Evolutionary conservation across 441 rosid species (phyloP), one percentile per base, ranked within the genome.

Genomic region (Erysimum pusillum): DNA sequence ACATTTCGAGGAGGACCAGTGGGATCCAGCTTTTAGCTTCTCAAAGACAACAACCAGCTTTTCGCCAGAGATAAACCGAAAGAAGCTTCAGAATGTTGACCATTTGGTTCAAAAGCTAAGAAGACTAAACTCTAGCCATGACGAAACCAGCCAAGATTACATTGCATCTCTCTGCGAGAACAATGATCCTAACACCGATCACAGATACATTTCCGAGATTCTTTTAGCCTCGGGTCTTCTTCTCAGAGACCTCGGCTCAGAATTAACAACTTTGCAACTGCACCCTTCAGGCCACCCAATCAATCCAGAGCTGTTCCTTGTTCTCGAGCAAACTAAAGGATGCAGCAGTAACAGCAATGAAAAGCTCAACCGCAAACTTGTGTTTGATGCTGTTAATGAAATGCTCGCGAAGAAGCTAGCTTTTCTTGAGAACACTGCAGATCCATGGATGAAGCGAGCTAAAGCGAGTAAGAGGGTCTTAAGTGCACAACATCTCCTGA

Each of bases 151-250:
- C 76, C 90, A 89, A 52, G 99, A 95, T 81, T 95, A 95, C 88
- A 87, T 95, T 66, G 99, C 97, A 44, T 89, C 90, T n/a, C 87
- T 95, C 42, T 92, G 98, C 34, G 92, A 93, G 83, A 95, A 84
- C 82, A 76, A 76, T 14, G 88, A 85, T 76, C 93, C 97, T 39
- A 56, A 69, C 63, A 68, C 76, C 2, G 97, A 91, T 78, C 91
- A 90, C 75, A 85, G 94, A 82, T 95, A 95, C 86, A 85, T 94
- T 52, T 94, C 97, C 2, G 98, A 94, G 87, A 92, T 95, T 78
- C 73, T 95, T 32, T 79, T 95, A 82, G 93, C 98, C 68, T 95
- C 99, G 0, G 99, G 99, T 75, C 87, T 95, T 61, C 84, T 92
- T 56, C 93, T 95, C 49, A 87, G 91, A 77, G 98, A 91, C 76